Evolutionary conservation across 306 rosid species (phyloP), one percentile per base, ranked within the genome.

Genomic region (Cicer pinnatifidum): DNA sequence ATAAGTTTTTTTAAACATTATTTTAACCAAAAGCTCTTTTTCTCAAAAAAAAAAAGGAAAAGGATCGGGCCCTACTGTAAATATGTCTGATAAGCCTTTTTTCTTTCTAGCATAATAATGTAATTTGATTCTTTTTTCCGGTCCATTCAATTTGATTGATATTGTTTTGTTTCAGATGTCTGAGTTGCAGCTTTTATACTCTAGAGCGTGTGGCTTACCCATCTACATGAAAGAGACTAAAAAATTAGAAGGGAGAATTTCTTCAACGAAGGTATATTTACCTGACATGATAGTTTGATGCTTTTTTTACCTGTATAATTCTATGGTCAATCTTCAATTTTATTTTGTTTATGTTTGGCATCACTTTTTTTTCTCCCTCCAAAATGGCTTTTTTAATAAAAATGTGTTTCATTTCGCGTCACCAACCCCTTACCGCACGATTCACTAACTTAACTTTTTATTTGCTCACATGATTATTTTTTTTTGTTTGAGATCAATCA

Each of bases 161-260:
- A 38, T 80, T 80, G 56, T 75, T 78, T 78, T 73, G 38, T 68
- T 85, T 37, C 90, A 94, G 99, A 72, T 94, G 75, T 81, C 86
- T 65, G 93, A 88, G 80, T 87, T 92, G 96, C 96, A 91, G 81
- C 65, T 67, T 67, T 71, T 94, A 73, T 76, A 89, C 88, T 82
- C 91, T 78, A 84, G 80, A 91, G 86, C 77, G 71, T 73, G 87
- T 69, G 85, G 81, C 78, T 81, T 87, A 41, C 96, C 97, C 40
- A 65, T 91, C 78, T 70, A 85, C 44, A 66, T 89, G 67, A 84
- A 85, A 72, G 91, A 86, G 83, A 85, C 83, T 41, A 87, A 88
- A 69, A 83, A 83, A 33, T 82, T 94, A 57, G 81, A 51, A 72
- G 84, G 79, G 66, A 87, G 76, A 73, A 82, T 87, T 84, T 87